Evolutionary conservation across 129 eudicot genomes (phyloP).

Genomic region (Ambrosia artemisiifolia): DNA sequence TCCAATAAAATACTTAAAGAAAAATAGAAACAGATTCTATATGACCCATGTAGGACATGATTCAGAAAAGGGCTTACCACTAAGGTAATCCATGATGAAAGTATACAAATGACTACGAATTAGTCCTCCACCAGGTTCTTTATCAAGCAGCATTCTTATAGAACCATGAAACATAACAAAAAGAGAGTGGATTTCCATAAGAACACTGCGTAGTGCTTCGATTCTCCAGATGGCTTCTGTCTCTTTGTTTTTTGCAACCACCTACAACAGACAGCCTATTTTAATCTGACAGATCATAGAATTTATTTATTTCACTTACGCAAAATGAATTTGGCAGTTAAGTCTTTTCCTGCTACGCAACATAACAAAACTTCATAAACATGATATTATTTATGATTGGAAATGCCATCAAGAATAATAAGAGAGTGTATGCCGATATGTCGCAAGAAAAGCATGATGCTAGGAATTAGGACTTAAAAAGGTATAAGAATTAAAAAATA

Average conservation of each 20-base stretch:
- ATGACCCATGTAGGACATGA: constrained; percentile 7
- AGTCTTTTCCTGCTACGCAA: not conserved
- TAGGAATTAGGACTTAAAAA: not conserved
- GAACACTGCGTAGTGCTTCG: constrained; percentile 74
- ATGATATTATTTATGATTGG: not conserved
- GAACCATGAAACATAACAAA: constrained; percentile 84
- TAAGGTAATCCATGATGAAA: constrained; percentile 76
- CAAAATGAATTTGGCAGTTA: not conserved
- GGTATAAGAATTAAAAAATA: not conserved
- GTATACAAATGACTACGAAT: constrained; percentile 60
- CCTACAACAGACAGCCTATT: constrained; percentile 33
- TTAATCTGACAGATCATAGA: not conserved
- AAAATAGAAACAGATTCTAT: constrained; percentile 18
- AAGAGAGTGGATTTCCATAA: constrained; percentile 90
- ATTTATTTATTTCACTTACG: not conserved
- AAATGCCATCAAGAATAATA: not conserved
- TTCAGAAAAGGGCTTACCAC: constrained; percentile 53
- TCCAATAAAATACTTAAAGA: constrained; percentile 43
- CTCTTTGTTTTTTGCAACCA: constrained; percentile 75
- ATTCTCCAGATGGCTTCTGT: constrained; percentile 79
- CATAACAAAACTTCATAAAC: not conserved
- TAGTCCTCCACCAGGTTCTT: constrained; percentile 77
- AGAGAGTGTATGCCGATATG: not conserved
- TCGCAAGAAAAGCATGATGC: not conserved
- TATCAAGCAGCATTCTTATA: constrained; percentile 77